These are phyloP conservation scores for Lunularia cruciata DNA, from an alignment of 225 moss, liverwort and hornwort genomes.

Conservation along the genomic window DNA sequence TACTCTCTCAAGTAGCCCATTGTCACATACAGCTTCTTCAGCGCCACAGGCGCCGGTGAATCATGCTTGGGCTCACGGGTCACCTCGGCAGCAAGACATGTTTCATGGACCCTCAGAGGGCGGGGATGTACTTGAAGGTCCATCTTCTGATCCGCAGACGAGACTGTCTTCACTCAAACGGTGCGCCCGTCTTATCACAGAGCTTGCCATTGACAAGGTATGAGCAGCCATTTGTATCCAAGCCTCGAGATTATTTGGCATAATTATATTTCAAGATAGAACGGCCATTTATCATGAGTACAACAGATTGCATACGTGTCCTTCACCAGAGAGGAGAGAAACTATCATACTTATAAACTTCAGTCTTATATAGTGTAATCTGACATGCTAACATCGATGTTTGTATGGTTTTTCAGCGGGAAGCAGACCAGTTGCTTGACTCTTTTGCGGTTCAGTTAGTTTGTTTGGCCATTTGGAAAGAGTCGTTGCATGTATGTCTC, in stretches of 20 bases:
- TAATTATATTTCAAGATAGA: too few species aligned
- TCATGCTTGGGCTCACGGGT: conserved; percentile 43
- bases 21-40: conserved; percentile 41
- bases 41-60: conserved; percentile 31
- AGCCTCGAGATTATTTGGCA: too few species aligned
- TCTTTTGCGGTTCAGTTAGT: conserved; percentile 90
- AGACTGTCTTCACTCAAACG: conserved; percentile 79
- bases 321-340: too few species aligned
- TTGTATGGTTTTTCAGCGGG: conserved; percentile 50
- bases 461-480: conserved; percentile 93
- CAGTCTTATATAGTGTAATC: too few species aligned
- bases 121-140: conserved; percentile 52
- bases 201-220: conserved; percentile 87
- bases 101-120: conserved; percentile 34
- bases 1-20: conserved; percentile 45
- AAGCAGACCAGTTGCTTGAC: conserved; percentile 71
- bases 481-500: conserved; percentile 82
- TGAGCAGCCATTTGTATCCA: neutral
- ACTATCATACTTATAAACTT: too few species aligned
- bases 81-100: conserved; percentile 38
- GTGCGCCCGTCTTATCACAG: conserved; percentile 73
- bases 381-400: neutral
- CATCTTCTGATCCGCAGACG: conserved; percentile 82
- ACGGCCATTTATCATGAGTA: too few species aligned
- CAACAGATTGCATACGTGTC: too few species aligned